Percentiles rank a stretch among this genome's conserved stretches.
Conservation (phyloP, 2,329 filamentous ascomycete species). For the Alternaria sp. region DNA sequence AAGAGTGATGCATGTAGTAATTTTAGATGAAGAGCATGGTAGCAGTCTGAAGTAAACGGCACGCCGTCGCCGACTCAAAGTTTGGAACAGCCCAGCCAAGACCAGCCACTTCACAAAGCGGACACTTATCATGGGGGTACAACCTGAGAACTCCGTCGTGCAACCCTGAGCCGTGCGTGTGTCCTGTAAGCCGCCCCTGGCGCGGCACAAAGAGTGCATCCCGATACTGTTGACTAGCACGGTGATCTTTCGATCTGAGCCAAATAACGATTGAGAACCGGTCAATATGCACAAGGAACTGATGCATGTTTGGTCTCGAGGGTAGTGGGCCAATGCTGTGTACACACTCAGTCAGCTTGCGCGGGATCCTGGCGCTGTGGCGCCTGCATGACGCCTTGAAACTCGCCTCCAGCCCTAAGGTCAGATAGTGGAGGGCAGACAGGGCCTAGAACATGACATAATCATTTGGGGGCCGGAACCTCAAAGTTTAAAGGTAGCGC, state of each 20-base stretch:
- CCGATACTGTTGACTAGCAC: not conserved
- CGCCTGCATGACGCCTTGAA: not conserved
- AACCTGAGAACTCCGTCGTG: not conserved
- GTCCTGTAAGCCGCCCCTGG: not conserved
- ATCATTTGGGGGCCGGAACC: not conserved
- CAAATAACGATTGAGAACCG: not conserved
- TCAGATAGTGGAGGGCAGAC: not conserved
- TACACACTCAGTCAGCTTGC: not conserved
- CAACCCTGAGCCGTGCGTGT: not conserved
- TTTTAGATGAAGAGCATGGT: not conserved
- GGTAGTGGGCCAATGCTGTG: not conserved
- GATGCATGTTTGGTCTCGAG: not conserved
- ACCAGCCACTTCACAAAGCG: not conserved
- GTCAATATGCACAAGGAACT: not conserved
- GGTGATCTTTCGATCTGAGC: not conserved
- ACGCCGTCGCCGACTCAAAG: not conserved
- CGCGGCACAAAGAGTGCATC: not conserved
- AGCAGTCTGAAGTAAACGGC: not conserved
- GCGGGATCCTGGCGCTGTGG: not conserved
- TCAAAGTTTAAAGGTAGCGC: not conserved
- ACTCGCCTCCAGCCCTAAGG: not conserved
- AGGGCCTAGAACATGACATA: not conserved
- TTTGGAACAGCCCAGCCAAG: not conserved
- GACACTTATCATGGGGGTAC: not conserved
- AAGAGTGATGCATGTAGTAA: not conserved